Percentiles rank a stretch among this genome's conserved stretches.
Evolutionary conservation across 164 flowering plant species (phyloP).

Genomic region (Brasenia schreberi): DNA sequence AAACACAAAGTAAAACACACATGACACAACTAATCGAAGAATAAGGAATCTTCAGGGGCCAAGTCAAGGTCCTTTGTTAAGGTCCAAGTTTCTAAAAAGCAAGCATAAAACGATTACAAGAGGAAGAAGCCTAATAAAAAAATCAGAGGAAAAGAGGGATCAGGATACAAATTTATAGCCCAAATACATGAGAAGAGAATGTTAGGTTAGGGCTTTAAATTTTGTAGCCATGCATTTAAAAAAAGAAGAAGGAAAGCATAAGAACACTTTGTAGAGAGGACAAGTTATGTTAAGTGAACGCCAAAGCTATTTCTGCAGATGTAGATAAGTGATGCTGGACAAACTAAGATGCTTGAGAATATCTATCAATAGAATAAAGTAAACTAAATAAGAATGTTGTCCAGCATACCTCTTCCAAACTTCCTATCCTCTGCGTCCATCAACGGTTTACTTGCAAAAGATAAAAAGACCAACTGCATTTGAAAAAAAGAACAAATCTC

Average conservation of each 20-base stretch:
- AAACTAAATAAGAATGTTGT: neutral
- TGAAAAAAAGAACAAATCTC: slow-evolving; percentile 8
- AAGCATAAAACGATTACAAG: neutral
- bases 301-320: no score
- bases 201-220: no score
- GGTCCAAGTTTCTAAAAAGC: neutral
- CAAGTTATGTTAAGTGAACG: no score
- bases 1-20: neutral
- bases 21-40: neutral
- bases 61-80: neutral
- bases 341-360: neutral
- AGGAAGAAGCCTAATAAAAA: no score
- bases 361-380: neutral
- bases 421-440: slow-evolving; percentile 49
- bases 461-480: slow-evolving; percentile 5
- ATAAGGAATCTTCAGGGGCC: neutral
- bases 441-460: slow-evolving; percentile 1
- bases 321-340: no score
- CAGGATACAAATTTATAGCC: no score
- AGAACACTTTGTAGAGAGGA: neutral
- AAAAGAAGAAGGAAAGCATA: neutral
- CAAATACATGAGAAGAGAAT: no score
- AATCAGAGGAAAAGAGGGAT: no score
- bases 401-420: slow-evolving; percentile 48
- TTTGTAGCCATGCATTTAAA: no score